These are phyloP conservation scores for Aaosphaeria arxii DNA, from an alignment of 2,329 filamentous ascomycete genomes.

Conservation along the genomic window DNA sequence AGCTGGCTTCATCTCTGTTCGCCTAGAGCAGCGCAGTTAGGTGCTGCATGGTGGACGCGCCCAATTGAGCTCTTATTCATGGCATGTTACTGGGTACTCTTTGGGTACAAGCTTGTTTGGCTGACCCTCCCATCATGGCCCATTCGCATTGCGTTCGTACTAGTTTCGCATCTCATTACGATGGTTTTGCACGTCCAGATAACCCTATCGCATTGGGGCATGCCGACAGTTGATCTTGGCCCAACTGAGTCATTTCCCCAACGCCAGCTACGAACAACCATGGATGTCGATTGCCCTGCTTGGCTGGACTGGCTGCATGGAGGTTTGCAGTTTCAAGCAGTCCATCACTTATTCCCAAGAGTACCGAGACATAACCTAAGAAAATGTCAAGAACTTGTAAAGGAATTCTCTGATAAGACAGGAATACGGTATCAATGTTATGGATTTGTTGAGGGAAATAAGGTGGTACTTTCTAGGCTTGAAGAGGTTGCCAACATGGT, in stretches of 20 bases:
- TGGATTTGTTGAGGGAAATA: constrained; percentile 80
- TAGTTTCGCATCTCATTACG: constrained; percentile 77
- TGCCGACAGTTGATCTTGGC: constrained; percentile 86
- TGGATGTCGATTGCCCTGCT: constrained; percentile 84
- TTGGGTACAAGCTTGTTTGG: constrained; percentile 79
- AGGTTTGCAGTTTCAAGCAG: constrained; percentile 83
- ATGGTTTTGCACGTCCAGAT: constrained; percentile 86
- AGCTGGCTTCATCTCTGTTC: constrained; percentile 75
- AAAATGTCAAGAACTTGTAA: constrained; percentile 68
- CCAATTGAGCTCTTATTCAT: constrained; percentile 77
- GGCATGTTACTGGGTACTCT: constrained; percentile 82
- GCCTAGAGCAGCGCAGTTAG: constrained; percentile 68
- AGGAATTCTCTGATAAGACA: constrained; percentile 78
- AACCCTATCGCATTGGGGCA: constrained; percentile 87
- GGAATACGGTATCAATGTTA: constrained; percentile 82
- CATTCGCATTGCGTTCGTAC: constrained; percentile 69
- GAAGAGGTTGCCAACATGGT: constrained; percentile 79
- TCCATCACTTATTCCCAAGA: constrained; percentile 82
- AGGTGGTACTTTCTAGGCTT: constrained; percentile 71
- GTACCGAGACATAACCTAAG: constrained; percentile 84
- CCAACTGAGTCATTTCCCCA: constrained; percentile 84
- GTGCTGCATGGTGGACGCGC: constrained; percentile 78
- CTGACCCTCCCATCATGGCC: constrained; percentile 65
- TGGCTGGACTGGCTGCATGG: constrained; percentile 92
- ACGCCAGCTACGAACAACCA: constrained; percentile 87